Percentiles rank a stretch among this genome's conserved stretches.
Conservation (phyloP, 2,329 filamentous ascomycete species). For the Elsinoe fawcettii region DNA sequence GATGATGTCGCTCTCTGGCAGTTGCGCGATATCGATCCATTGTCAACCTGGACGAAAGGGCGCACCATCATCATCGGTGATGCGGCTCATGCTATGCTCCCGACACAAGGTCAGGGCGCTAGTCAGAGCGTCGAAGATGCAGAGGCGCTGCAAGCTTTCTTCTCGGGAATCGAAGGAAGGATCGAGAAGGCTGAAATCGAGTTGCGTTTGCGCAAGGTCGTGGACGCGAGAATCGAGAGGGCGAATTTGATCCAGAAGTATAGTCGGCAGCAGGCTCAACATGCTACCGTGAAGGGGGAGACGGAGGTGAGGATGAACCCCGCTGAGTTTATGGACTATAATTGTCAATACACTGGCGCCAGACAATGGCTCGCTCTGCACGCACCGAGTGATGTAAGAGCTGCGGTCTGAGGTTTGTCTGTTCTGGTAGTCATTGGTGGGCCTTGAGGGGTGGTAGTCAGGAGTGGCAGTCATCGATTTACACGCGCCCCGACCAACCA, state of each 20-base stretch:
- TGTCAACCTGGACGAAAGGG: constrained; percentile 31
- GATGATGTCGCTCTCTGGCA: constrained; percentile 39
- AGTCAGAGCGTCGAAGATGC: constrained; percentile 39
- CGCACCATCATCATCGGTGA: constrained; percentile 28
- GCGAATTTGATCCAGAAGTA: constrained; percentile 37
- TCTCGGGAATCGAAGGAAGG: constrained; percentile 19
- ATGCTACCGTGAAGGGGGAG: constrained; percentile 30
- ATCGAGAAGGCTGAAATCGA: constrained; percentile 23
- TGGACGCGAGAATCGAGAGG: constrained; percentile 31
- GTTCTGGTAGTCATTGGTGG: too few relatives aligned
- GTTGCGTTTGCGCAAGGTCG: constrained; percentile 21
- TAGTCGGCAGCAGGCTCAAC: constrained; percentile 37
- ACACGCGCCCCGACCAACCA: neutral
- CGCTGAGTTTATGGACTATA: constrained; percentile 38
- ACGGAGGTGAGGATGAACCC: constrained; percentile 32
- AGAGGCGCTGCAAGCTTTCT: constrained; percentile 29
- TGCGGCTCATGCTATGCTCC: constrained; percentile 35
- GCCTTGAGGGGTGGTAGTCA: too few relatives aligned
- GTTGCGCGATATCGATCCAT: constrained; percentile 37
- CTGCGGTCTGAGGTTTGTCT: neutral
- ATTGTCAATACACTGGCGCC: constrained; percentile 33
- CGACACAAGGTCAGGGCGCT: constrained; percentile 38
- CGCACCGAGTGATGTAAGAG: neutral
- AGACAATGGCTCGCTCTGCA: constrained; percentile 25
- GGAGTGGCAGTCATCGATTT: neutral